These are phyloP conservation scores for Chrysanthemum seticuspe DNA, from an alignment of 129 eudicot genomes.

Conservation along the genomic window DNA sequence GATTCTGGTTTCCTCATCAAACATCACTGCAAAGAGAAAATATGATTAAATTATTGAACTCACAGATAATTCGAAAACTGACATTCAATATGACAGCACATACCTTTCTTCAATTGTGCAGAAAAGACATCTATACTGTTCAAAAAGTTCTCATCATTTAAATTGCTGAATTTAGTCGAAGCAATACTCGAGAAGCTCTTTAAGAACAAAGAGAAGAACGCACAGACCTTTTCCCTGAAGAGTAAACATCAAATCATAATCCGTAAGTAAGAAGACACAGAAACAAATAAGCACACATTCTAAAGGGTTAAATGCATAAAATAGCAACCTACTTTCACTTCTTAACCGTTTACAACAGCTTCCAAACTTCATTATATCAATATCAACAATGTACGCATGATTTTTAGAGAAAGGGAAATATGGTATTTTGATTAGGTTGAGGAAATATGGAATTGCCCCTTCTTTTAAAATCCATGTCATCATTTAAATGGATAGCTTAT, in stretches of 20 bases:
- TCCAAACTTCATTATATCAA: background rate
- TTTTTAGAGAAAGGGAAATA: too few relatives aligned
- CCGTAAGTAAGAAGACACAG: background rate
- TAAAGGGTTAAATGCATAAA: background rate
- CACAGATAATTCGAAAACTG: background rate
- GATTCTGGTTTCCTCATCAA: constrained; percentile 38
- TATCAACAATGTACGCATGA: background rate
- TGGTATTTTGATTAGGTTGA: too few relatives aligned
- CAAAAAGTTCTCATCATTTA: constrained; percentile 20
- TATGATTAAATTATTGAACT: background rate
- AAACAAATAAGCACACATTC: constrained; percentile 6
- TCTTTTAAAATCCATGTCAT: background rate
- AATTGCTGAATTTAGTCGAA: constrained; percentile 22
- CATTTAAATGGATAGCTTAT: background rate
- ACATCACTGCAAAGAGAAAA: constrained; percentile 53
- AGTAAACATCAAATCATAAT: constrained; percentile 7
- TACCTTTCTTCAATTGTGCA: constrained; percentile 52
- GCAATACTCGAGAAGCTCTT: constrained; percentile 42
- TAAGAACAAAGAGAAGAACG: constrained; percentile 57
- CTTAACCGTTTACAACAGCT: background rate
- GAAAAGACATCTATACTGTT: constrained; percentile 40
- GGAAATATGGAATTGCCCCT: too few relatives aligned
- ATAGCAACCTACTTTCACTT: background rate
- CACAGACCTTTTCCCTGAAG: constrained; percentile 80
- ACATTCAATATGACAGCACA: constrained; percentile 7